Percentiles rank a stretch among this genome's conserved stretches.
Evolutionary conservation across 139 green algal genomes (phyloP).

Genomic region (Coelastrella sp.): DNA sequence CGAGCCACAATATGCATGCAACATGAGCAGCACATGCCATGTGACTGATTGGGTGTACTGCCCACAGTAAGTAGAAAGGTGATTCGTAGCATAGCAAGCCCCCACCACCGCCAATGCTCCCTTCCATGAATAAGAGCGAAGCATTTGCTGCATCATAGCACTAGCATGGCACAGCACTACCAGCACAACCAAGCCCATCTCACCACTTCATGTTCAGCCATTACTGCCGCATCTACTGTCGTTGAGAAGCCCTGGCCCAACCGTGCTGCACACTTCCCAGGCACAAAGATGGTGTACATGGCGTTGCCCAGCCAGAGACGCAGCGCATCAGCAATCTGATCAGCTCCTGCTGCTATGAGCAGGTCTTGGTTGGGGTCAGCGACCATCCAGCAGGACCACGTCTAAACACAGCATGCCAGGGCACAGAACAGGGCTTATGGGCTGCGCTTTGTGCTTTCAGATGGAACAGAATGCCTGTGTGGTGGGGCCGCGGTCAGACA

Average conservation of each 20-base stretch:
- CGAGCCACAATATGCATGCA: no score
- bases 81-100: neutral
- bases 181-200: neutral
- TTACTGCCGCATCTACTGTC: slow-evolving; percentile 36
- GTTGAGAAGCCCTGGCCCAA: slow-evolving; percentile 71
- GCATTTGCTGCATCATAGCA: neutral
- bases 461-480: no score
- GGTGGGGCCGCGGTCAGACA: neutral
- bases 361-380: slow-evolving; percentile 24
- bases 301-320: slow-evolving; percentile 57
- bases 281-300: slow-evolving; percentile 1
- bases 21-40: no score
- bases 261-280: slow-evolving; percentile 58
- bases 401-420: neutral
- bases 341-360: neutral
- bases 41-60: no score
- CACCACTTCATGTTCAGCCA: slow-evolving; percentile 8
- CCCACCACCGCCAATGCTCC: no score
- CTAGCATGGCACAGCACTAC: neutral
- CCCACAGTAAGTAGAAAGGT: no score
- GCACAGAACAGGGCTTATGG: neutral
- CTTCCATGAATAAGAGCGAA: no score
- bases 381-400: slow-evolving; percentile 40
- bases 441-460: no score
- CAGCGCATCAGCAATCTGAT: slow-evolving; percentile 34